Evolutionary conservation across 1,284 basidiomycete species (phyloP).

Genomic region (Peniophora sp.): DNA sequence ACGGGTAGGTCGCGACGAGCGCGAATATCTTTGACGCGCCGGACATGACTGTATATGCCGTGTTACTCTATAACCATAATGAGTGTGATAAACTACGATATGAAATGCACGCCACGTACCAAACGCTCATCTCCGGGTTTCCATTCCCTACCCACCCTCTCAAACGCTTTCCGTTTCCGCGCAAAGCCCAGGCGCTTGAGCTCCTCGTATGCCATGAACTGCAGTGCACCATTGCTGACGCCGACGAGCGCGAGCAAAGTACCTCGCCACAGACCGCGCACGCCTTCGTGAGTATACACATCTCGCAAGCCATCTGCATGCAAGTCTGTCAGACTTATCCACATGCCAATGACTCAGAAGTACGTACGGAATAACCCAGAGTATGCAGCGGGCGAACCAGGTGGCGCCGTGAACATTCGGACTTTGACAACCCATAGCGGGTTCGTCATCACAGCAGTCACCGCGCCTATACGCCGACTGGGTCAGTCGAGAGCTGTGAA

Average conservation of each 20-base stretch:
- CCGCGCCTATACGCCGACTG: constrained; percentile 54
- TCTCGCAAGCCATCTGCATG: constrained; percentile 66
- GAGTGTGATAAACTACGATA: background rate
- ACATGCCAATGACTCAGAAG: background rate
- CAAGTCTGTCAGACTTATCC: background rate
- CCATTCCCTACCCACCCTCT: constrained; percentile 54
- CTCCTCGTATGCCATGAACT: constrained; percentile 96
- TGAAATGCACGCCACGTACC: constrained; percentile 43
- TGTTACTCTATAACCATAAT: constrained; percentile 62
- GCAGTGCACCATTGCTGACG: constrained; percentile 92
- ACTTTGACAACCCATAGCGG: constrained; percentile 99
- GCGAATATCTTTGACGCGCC: constrained; percentile 87
- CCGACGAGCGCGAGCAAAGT: constrained; percentile 87
- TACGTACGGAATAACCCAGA: constrained; percentile 73
- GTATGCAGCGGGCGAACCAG: constrained; percentile 63
- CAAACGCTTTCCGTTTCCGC: constrained; percentile 56
- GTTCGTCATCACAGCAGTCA: constrained; percentile 93
- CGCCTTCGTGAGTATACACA: constrained; percentile 70
- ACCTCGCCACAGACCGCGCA: constrained; percentile 80
- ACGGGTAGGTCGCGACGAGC: constrained; percentile 87
- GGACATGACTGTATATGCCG: constrained; percentile 89
- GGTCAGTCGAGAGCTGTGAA: background rate
- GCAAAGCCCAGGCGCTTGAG: constrained; percentile 89
- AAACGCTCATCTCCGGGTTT: constrained; percentile 76
- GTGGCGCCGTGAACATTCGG: constrained; percentile 86